Percentiles rank a stretch among this genome's conserved stretches.
Conservation (phyloP, 371 early-diverging fungal genomes). For the Apophysomyces sp. region DNA sequence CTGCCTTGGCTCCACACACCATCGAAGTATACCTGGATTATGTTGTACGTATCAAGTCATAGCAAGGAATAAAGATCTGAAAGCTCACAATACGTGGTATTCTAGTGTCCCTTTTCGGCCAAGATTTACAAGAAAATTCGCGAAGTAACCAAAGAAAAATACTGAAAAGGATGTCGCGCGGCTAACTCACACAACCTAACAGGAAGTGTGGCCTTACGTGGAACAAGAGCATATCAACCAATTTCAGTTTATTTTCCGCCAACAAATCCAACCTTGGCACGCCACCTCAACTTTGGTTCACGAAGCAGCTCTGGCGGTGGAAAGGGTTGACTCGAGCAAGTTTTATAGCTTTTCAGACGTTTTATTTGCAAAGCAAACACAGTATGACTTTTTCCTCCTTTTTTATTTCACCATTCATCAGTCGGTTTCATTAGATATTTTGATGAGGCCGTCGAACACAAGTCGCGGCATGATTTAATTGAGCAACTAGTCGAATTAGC, state of each 20-base stretch:
- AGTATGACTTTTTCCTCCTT: constrained; percentile 34
- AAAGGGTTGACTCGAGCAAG: constrained; percentile 52
- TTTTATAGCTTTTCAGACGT: constrained; percentile 59
- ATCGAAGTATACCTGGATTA: constrained; percentile 70
- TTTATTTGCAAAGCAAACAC: constrained; percentile 61
- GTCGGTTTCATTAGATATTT: constrained; percentile 43
- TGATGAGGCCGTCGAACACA: constrained; percentile 64
- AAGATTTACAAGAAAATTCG: constrained; percentile 55
- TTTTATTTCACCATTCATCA: neutral
- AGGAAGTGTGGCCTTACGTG: constrained; percentile 62
- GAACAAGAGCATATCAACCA: constrained; percentile 47
- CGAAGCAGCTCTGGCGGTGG: constrained; percentile 83
- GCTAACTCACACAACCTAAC: neutral
- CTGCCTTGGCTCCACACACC: constrained; percentile 47
- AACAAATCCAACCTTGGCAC: constrained; percentile 89
- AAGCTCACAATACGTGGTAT: neutral
- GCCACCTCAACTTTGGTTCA: constrained; percentile 72
- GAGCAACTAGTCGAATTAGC: constrained; percentile 53
- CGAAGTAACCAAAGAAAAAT: constrained; percentile 27
- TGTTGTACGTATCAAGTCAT: constrained; percentile 43
- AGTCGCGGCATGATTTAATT: constrained; percentile 50
- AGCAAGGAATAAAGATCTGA: too few species aligned
- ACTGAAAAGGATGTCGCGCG: neutral
- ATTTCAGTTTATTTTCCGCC: constrained; percentile 68
- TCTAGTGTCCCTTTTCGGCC: constrained; percentile 63